Conservation (phyloP, 108 stramenopile species). For the Cyclotella baltica region DNA sequence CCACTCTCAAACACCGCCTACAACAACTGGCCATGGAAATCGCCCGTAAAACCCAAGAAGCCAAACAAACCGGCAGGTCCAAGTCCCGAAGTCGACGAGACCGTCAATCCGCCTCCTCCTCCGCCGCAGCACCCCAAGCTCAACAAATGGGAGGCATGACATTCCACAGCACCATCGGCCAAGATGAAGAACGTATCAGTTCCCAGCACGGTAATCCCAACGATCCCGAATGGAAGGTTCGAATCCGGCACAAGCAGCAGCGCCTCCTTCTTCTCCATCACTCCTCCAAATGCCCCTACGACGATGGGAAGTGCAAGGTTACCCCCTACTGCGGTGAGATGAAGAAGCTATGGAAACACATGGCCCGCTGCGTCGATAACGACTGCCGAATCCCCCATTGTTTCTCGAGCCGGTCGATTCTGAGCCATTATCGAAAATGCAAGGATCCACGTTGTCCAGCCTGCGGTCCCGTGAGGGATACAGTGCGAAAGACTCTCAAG, state of each 20-base stretch:
- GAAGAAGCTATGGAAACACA: slow-evolving; percentile 99
- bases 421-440: slow-evolving; percentile 98
- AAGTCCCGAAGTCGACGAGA: slow-evolving; percentile 3
- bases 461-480: slow-evolving; percentile 97
- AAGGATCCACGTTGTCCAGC: slow-evolving; percentile 93
- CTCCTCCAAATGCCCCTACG: slow-evolving; percentile 95
- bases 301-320: slow-evolving; percentile 85
- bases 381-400: slow-evolving; percentile 95
- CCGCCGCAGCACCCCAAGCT: slow-evolving; percentile 12
- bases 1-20: slow-evolving; percentile 88
- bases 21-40: slow-evolving; percentile 91
- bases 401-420: slow-evolving; percentile 95
- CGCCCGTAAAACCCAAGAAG: slow-evolving; percentile 69
- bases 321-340: slow-evolving; percentile 97
- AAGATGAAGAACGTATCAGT: slow-evolving; percentile 16
- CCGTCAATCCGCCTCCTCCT: slow-evolving; percentile 15
- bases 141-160: slow-evolving; percentile 18
- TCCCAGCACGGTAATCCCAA: slow-evolving; percentile 63
- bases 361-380: slow-evolving; percentile 97
- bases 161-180: slow-evolving; percentile 21
- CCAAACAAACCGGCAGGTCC: slow-evolving; percentile 46
- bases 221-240: slow-evolving; percentile 87
- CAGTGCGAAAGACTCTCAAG: slow-evolving; percentile 80
- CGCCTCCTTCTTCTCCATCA: slow-evolving; percentile 95
- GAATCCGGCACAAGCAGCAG: slow-evolving; percentile 97